phyloP scores from a whole-genome alignment of 805 yeast genomes.

The Wickerhamiella lipophila region DNA sequence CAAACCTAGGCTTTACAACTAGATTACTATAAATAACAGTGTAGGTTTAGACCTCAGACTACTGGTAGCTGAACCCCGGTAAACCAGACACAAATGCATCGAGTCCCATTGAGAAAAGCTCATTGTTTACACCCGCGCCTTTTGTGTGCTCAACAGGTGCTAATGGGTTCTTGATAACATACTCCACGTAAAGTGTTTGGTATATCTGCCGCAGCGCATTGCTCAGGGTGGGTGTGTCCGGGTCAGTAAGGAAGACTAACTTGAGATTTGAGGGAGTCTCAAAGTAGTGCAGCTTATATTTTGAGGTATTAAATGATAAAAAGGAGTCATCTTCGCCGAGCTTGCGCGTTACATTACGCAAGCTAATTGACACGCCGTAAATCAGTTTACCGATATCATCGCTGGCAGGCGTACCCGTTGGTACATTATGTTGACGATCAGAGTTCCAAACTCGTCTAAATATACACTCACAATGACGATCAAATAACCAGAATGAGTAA shows the following conservation, averaged over 20 bases:
- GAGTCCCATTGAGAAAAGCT: constrained; percentile 41
- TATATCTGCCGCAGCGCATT: constrained; percentile 46
- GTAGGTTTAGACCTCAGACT: not conserved
- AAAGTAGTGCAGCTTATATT: constrained; percentile 63
- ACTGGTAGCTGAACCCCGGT: not conserved
- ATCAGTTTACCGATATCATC: constrained; percentile 68
- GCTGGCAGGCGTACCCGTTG: constrained; percentile 30
- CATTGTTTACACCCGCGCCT: constrained; percentile 38
- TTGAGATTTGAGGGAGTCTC: constrained; percentile 72
- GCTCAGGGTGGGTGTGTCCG: constrained; percentile 42
- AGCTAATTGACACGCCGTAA: constrained; percentile 73
- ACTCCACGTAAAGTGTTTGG: constrained; percentile 43
- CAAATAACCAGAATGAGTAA: constrained; percentile 81
- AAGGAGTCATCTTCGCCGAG: constrained; percentile 31
- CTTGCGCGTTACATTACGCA: constrained; percentile 61
- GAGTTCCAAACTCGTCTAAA: constrained; percentile 58
- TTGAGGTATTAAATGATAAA: constrained; percentile 39
- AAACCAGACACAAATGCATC: constrained; percentile 36
- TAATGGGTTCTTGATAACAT: constrained; percentile 44
- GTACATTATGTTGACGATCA: constrained; percentile 28
- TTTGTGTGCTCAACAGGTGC: constrained; percentile 18
- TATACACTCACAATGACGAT: constrained; percentile 83
- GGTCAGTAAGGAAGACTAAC: constrained; percentile 63
- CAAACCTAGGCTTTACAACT: not conserved
- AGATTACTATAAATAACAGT: not conserved